These are phyloP conservation scores for Linaria vulgaris DNA, from an alignment of 257 asterid genomes.

Conservation along the genomic window DNA sequence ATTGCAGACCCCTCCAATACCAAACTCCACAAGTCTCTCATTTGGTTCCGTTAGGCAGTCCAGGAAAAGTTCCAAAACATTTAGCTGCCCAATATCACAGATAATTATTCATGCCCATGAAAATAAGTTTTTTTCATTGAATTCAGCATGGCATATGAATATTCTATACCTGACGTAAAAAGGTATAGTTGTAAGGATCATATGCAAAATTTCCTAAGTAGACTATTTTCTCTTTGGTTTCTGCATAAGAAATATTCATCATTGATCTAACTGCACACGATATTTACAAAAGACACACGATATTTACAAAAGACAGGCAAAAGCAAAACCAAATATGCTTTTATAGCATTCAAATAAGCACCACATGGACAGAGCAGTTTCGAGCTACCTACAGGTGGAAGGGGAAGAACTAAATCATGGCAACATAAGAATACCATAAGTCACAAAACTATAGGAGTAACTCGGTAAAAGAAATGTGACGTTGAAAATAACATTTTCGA, in stretches of 20 bases:
- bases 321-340: neutral
- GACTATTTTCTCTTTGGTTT: slow-evolving; percentile 74
- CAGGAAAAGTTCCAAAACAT: slow-evolving; percentile 83
- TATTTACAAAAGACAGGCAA: neutral
- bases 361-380: slow-evolving; percentile 2
- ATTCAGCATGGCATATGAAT: neutral
- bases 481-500: neutral
- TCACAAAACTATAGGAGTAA: neutral
- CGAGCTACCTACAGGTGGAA: neutral
- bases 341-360: neutral
- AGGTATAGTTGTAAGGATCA: slow-evolving; percentile 86
- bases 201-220: slow-evolving; percentile 91
- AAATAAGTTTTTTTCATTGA: neutral
- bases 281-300: too few relatives aligned
- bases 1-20: slow-evolving; percentile 90
- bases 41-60: slow-evolving; percentile 92
- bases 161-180: slow-evolving; percentile 70
- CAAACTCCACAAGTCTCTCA: slow-evolving; percentile 88
- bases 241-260: slow-evolving; percentile 48
- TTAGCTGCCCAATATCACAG: slow-evolving; percentile 54
- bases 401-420: neutral
- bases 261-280: slow-evolving; percentile 20
- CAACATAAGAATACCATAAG: neutral
- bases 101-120: slow-evolving; percentile 8
- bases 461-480: neutral